These are phyloP conservation scores for Cruciata laevipes DNA, from an alignment of 257 asterid species.

Conservation along the genomic window DNA sequence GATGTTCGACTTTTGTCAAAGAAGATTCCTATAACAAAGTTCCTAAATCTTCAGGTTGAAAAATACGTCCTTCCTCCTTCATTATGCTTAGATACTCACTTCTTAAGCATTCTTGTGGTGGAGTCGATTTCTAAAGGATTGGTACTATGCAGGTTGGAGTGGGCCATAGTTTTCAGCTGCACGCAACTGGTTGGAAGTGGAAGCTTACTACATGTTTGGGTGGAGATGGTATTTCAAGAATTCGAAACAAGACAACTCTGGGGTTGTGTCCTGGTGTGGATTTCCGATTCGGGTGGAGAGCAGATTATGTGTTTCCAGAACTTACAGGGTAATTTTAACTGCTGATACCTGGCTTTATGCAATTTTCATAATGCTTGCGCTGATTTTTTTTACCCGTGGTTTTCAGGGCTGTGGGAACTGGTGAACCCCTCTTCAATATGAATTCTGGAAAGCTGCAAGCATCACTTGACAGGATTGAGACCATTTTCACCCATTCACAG, in stretches of 20 bases:
- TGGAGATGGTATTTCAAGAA: constrained; percentile 75
- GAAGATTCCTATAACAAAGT: constrained; percentile 81
- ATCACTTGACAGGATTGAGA: constrained; percentile 91
- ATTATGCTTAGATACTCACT: background rate
- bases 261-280: constrained; percentile 88
- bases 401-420: constrained; percentile 72
- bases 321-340: constrained; percentile 60
- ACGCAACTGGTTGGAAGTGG: constrained; percentile 99
- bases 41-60: constrained; percentile 86
- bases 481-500: constrained; percentile 51
- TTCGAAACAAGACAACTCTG: constrained; percentile 78
- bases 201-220: constrained; percentile 78
- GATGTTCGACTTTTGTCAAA: constrained; percentile 91
- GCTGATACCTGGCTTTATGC: constrained; percentile 17
- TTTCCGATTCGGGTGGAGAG: constrained; percentile 95
- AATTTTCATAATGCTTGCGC: constrained; percentile 17
- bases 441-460: constrained; percentile 83
- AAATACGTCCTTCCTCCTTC: constrained; percentile 6
- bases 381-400: background rate
- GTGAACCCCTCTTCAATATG: constrained; percentile 82
- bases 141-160: constrained; percentile 68
- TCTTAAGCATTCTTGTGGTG: constrained; percentile 7
- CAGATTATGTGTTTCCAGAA: constrained; percentile 90
- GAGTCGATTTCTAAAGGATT: constrained; percentile 3
- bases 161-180: constrained; percentile 87